Percentiles rank a stretch among this genome's conserved stretches.
phyloP scores from a whole-genome alignment of 495 filamentous ascomycete genomes.

The Neurospora discreta region DNA sequence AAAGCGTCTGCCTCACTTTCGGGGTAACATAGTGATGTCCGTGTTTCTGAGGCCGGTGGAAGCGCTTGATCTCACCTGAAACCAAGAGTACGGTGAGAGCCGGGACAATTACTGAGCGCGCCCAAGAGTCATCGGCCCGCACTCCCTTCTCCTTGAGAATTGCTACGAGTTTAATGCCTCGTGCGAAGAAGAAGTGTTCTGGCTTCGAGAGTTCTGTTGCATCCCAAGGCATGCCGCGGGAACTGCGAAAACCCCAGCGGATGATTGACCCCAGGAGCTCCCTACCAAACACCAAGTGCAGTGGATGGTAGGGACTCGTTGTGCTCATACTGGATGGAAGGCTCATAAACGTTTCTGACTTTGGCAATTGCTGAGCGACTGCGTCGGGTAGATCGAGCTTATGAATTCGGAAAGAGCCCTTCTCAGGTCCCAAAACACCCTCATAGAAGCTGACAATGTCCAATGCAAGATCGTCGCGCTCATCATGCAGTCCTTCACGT shows the following conservation, averaged over 20 bases:
- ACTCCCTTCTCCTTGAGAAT: slow-evolving; percentile 16
- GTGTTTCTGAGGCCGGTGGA: not conserved
- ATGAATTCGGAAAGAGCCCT: slow-evolving; percentile 17
- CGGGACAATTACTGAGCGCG: slow-evolving; percentile 7
- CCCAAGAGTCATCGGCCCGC: not conserved
- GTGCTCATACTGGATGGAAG: not conserved
- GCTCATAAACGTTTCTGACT: not conserved
- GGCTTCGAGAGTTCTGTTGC: not conserved
- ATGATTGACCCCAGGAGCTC: slow-evolving; percentile 18
- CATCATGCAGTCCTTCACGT: slow-evolving; percentile 16
- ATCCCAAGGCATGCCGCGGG: not conserved
- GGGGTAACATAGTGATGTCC: slow-evolving; percentile 1
- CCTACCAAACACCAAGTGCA: slow-evolving; percentile 20
- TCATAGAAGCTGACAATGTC: slow-evolving; percentile 17
- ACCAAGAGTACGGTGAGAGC: slow-evolving; percentile 21
- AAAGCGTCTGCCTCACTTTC: slow-evolving; percentile 12
- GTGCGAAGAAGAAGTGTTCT: slow-evolving; percentile 11
- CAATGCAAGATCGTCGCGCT: slow-evolving; percentile 18
- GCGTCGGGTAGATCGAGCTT: slow-evolving; percentile 20
- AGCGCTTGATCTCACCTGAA: slow-evolving; percentile 3
- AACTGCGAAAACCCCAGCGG: slow-evolving; percentile 16
- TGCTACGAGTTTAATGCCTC: slow-evolving; percentile 14
- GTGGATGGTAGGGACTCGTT: slow-evolving; percentile 13
- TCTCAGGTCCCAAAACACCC: not conserved
- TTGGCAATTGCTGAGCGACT: slow-evolving; percentile 2